These are phyloP conservation scores for Solanum chiquidenum DNA, from an alignment of 257 asterid species.

Conservation along the genomic window DNA sequence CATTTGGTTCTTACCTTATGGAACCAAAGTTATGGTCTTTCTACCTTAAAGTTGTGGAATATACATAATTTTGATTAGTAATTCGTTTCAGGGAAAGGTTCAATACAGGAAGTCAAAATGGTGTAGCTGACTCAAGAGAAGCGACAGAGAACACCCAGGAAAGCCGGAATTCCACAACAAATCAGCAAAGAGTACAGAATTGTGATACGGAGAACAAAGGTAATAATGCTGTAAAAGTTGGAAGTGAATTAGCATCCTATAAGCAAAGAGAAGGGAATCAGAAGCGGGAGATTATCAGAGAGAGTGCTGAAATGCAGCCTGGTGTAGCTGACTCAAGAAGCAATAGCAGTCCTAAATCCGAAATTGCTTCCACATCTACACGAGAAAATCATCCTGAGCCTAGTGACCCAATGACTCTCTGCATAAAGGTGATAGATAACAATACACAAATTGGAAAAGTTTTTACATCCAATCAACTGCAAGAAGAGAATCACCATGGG, in stretches of 20 bases:
- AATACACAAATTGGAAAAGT: conserved; percentile 4
- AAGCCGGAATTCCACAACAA: neutral
- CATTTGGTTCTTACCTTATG: neutral
- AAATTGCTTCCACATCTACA: neutral
- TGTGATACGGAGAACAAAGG: neutral
- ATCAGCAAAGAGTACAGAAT: neutral
- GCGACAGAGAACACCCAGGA: neutral
- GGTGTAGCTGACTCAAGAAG: conserved; percentile 5
- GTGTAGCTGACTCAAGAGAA: conserved; percentile 15
- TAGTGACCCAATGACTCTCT: neutral
- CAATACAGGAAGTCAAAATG: conserved; percentile 10
- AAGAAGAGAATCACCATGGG: conserved; percentile 9
- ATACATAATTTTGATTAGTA: neutral
- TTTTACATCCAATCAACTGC: conserved; percentile 3
- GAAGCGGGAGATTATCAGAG: neutral
- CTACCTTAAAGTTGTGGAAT: neutral
- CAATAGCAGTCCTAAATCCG: neutral
- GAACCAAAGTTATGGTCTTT: neutral
- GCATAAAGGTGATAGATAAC: neutral
- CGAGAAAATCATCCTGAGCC: neutral
- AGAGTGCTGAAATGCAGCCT: conserved; percentile 6
- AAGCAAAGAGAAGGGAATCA: neutral
- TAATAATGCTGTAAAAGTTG: neutral
- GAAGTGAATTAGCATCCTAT: neutral
- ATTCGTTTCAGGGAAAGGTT: conserved; percentile 31